Base-by-base conservation (phyloP, 164 flowering plant species). In the Aristolochia fimbriata region DNA sequence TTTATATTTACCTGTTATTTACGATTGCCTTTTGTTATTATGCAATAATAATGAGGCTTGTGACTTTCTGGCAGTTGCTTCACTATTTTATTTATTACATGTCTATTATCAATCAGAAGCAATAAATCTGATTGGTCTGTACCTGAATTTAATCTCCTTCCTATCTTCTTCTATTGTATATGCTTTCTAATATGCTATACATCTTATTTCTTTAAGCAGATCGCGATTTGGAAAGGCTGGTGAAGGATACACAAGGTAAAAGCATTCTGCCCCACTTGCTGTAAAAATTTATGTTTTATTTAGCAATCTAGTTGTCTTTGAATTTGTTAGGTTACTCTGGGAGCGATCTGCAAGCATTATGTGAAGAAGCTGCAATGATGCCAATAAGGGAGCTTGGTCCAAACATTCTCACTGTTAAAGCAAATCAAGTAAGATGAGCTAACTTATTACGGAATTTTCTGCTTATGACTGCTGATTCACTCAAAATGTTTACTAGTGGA, bases 281-380 rank as follows among this genome's bases (percentile, higher is more conserved):
- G 8, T 17, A 59, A 33, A 0, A 10, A 43, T 21, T 49, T 37
- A 47, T 5, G 2, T 21, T 16, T 37, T 22, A 9, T 16, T 52
- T 8, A 52, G 55, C 15, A 52, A 1, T 8, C 7, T 52, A 22
- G 4, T 31, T 25, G 43, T 13, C 59, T 4, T 64, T 45, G 47
- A 23, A 61, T 66, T 57, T 47, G 52, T 30, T 47, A 94, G 99
- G 99, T 56, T 94, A 94, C 76, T 91, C 99, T 60, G 99, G 99
- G 56, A 94, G 99, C 59, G 99, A 94, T 76, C 71, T 94, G 45
- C 91, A 88, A 78, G 99, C 97, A 23, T 76, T 91, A 73, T 94
- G 99, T 70, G 96, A 87, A 80, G 98, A 89, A 77, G 96, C 98
- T 68, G 98, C 98, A 6, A 85, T 89, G 98, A 86, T 87, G 91